Evolutionary conservation across 805 yeast genomes (phyloP).

Genomic region (Metschnikowia reukaufii): DNA sequence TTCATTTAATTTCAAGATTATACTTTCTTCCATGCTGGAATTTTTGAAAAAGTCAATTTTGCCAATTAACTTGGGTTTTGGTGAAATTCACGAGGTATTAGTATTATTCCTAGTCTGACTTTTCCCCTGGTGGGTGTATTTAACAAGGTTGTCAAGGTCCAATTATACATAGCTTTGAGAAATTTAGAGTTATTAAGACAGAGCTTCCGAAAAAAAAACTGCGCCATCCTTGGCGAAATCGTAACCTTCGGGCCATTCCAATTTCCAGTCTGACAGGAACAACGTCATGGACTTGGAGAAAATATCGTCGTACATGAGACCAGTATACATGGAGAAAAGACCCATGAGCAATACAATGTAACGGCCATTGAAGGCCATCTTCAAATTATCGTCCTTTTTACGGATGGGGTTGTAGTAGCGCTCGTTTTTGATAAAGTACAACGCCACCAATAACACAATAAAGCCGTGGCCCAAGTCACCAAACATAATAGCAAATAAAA

Average conservation of each 20-base stretch:
- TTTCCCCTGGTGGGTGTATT: too few species aligned
- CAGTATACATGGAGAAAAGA: conserved; percentile 90
- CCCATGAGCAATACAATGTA: conserved; percentile 94
- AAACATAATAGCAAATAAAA: conserved; percentile 98
- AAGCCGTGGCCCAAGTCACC: conserved; percentile 99
- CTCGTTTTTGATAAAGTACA: conserved; percentile 63
- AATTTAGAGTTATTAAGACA: too few species aligned
- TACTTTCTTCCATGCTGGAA: too few species aligned
- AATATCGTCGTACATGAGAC: conserved; percentile 88
- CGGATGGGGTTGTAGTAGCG: conserved; percentile 67
- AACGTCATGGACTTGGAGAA: conserved; percentile 89
- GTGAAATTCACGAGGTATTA: too few species aligned
- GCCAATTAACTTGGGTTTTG: too few species aligned
- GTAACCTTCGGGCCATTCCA: conserved; percentile 71
- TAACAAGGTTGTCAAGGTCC: too few species aligned
- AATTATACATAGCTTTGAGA: too few species aligned
- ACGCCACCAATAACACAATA: conserved; percentile 72
- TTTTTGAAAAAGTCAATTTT: too few species aligned
- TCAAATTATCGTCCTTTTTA: conserved; percentile 89
- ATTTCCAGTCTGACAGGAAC: conserved; percentile 84
- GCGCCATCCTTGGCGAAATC: conserved; percentile 56
- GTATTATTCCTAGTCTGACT: too few species aligned
- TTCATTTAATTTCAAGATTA: too few species aligned
- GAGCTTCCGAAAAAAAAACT: too few species aligned
- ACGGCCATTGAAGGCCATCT: conserved; percentile 94